Evolutionary conservation across 2,329 filamentous ascomycete species (phyloP).

Genomic region (Fusarium tupiense): DNA sequence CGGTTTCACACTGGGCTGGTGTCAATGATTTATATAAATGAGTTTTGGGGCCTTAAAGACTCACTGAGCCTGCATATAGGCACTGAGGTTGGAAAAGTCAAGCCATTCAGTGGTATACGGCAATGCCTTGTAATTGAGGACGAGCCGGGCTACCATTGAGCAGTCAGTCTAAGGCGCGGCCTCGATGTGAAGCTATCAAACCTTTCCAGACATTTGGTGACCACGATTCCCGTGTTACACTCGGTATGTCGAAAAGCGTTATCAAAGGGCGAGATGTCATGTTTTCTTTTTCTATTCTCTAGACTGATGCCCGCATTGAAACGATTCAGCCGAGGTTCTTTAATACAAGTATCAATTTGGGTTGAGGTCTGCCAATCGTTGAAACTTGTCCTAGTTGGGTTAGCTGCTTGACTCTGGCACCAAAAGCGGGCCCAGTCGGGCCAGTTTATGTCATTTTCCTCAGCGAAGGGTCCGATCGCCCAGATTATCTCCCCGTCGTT

Average conservation of each 20-base stretch:
- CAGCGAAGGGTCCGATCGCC: neutral
- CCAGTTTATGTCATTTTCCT: slow-evolving; percentile 1
- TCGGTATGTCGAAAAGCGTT: neutral
- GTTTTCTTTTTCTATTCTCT: neutral
- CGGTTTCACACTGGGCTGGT: neutral
- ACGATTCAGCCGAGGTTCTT: neutral
- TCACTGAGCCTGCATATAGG: neutral
- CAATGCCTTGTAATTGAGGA: neutral
- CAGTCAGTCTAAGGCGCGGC: neutral
- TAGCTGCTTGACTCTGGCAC: neutral
- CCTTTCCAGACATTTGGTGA: slow-evolving; percentile 3
- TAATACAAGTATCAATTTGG: neutral
- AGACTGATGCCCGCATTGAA: neutral
- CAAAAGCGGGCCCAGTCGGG: neutral
- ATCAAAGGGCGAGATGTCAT: neutral
- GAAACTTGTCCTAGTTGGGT: neutral
- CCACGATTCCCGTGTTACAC: neutral
- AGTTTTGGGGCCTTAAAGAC: rapidly evolving
- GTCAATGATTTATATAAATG: neutral
- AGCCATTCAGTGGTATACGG: neutral
- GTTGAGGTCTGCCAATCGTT: neutral
- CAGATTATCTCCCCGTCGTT: neutral
- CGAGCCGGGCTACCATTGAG: neutral
- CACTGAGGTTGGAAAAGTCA: neutral
- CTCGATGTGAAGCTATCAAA: neutral